A percentile compares a stretch with the other conserved stretches of the same genome.
These are phyloP conservation scores for Roridomyces roridus DNA, from an alignment of 768 basidiomycete species.

Conservation along the genomic window DNA sequence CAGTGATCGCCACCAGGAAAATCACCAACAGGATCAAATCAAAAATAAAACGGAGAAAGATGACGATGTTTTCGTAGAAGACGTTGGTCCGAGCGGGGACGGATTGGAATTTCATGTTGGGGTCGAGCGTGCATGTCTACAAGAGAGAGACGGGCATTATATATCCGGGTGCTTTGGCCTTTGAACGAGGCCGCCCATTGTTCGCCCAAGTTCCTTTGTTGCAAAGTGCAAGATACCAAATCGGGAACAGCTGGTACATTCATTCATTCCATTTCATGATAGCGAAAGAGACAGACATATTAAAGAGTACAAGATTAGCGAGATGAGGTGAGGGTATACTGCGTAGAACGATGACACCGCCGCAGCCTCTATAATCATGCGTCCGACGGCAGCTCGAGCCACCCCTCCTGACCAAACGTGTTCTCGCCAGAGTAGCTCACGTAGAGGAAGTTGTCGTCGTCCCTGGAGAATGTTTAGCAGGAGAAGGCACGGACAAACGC, in stretches of 20 bases:
- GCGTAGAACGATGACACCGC: slow-evolving; percentile 20
- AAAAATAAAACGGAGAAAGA: too few relatives aligned
- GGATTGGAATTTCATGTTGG: too few relatives aligned
- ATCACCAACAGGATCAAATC: neutral
- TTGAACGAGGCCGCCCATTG: too few relatives aligned
- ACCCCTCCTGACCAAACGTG: slow-evolving; percentile 76
- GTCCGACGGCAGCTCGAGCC: slow-evolving; percentile 52
- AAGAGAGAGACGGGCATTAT: too few relatives aligned
- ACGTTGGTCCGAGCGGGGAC: too few relatives aligned
- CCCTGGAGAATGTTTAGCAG: slow-evolving; percentile 59
- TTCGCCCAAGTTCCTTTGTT: too few relatives aligned
- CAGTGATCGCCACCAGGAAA: neutral
- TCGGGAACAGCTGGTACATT: neutral
- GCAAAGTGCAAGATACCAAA: neutral
- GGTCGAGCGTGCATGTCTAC: too few relatives aligned
- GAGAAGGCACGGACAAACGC: slow-evolving; percentile 1
- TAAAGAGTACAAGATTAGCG: slow-evolving; percentile 28
- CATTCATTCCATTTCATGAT: slow-evolving; percentile 22
- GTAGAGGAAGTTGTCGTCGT: slow-evolving; percentile 99
- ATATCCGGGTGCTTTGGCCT: too few relatives aligned
- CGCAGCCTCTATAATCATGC: slow-evolving; percentile 41
- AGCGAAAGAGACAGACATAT: slow-evolving; percentile 26
- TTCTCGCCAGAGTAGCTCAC: slow-evolving; percentile 99
- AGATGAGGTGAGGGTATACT: slow-evolving; percentile 23
- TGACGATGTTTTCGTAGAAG: too few relatives aligned